Evolutionary conservation across 768 basidiomycete genomes (phyloP).

Genomic region (Megacollybia marginata): DNA sequence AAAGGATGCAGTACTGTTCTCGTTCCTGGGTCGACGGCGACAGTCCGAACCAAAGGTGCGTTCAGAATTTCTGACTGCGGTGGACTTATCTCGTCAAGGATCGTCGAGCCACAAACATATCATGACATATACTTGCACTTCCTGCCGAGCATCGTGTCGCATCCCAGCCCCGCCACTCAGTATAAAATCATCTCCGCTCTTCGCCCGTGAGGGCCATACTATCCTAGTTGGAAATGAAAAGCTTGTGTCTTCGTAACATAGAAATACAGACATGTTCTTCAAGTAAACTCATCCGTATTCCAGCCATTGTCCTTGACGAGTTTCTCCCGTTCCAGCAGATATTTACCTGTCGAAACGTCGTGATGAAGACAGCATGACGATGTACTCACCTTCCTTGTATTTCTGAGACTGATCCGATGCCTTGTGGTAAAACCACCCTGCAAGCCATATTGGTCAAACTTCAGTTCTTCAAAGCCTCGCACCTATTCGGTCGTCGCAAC

Average conservation of each 20-base stretch:
- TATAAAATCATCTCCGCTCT: slow-evolving; percentile 49
- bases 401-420: slow-evolving; percentile 72
- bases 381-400: slow-evolving; percentile 70
- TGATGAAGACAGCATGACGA: neutral
- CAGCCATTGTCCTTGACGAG: slow-evolving; percentile 79
- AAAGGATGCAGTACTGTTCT: slow-evolving; percentile 58
- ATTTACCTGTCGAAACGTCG: slow-evolving; percentile 51
- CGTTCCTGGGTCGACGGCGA: slow-evolving; percentile 59
- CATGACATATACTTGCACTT: slow-evolving; percentile 50
- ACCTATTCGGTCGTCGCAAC: slow-evolving; percentile 66
- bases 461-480: no score
- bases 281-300: slow-evolving; percentile 42
- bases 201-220: slow-evolving; percentile 59
- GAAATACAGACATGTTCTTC: neutral
- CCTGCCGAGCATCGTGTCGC: slow-evolving; percentile 50
- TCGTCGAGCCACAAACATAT: slow-evolving; percentile 41
- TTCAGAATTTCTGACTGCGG: neutral
- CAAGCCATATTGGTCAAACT: no score
- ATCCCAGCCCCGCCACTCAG: slow-evolving; percentile 58
- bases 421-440: slow-evolving; percentile 74
- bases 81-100: slow-evolving; percentile 15
- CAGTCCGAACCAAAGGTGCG: slow-evolving; percentile 61
- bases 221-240: slow-evolving; percentile 58
- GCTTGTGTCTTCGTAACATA: slow-evolving; percentile 23
- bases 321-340: slow-evolving; percentile 72